Conservation (phyloP, 441 rosid species). For the Isatis lusitanica region DNA sequence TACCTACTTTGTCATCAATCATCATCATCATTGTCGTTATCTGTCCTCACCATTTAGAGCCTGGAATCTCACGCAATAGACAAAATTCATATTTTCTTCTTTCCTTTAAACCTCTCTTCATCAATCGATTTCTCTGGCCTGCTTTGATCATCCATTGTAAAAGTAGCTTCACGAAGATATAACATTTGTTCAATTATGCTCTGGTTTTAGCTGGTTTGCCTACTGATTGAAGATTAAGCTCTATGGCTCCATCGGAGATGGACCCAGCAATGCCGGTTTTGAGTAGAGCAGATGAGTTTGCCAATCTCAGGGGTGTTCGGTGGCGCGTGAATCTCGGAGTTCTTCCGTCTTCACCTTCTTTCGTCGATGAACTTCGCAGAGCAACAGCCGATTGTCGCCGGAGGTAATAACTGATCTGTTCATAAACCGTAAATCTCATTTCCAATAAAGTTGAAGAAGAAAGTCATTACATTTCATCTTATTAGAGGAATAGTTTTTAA, state of each 20-base stretch:
- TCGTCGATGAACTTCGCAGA: slow-evolving; percentile 67
- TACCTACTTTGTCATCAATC: background rate
- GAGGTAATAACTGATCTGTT: slow-evolving; percentile 37
- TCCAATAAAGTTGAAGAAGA: background rate
- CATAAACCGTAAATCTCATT: background rate
- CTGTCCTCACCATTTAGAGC: background rate
- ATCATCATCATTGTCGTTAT: background rate
- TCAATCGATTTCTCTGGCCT: no score
- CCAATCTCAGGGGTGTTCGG: slow-evolving; percentile 60
- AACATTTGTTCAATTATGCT: no score
- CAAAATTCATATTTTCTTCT: background rate
- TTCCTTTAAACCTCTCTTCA: background rate
- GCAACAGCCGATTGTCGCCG: slow-evolving; percentile 74
- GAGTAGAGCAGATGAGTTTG: slow-evolving; percentile 18
- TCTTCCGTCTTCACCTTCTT: slow-evolving; percentile 52
- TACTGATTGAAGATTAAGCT: background rate
- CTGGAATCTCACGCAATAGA: background rate
- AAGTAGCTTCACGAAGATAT: no score
- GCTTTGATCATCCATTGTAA: no score
- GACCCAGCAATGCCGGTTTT: slow-evolving; percentile 26
- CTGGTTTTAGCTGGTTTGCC: no score
- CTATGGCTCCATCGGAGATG: slow-evolving; percentile 34
- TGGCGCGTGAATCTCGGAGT: slow-evolving; percentile 88
- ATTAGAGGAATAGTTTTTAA: background rate
- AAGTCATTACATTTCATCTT: background rate